Conservation (phyloP, 768 basidiomycete genomes). For the Tulasnella sp. region DNA sequence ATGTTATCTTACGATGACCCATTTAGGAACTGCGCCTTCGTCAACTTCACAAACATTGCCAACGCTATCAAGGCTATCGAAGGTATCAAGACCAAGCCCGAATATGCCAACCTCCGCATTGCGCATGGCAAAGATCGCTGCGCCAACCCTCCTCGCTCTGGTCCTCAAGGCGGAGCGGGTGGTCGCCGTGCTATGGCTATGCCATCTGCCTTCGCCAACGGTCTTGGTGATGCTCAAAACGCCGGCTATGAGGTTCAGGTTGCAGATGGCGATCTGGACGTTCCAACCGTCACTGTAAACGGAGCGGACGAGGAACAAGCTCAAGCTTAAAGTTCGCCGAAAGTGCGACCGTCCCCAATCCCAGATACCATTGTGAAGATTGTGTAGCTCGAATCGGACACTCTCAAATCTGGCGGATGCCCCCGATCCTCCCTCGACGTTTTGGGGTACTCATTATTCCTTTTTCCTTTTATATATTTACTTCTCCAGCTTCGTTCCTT, state of each 20-base stretch:
- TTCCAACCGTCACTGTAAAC: constrained; percentile 7
- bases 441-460: not conserved
- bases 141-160: constrained; percentile 72
- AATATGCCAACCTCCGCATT: constrained; percentile 80
- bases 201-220: not conserved
- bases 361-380: not conserved
- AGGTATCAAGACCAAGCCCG: constrained; percentile 80
- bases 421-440: not conserved
- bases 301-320: not conserved
- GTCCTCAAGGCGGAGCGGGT: constrained; percentile 14
- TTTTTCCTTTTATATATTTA: not conserved
- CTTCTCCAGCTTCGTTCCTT: not conserved
- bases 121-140: constrained; percentile 95
- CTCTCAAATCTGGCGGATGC: not conserved
- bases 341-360: not conserved
- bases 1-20: constrained; percentile 13
- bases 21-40: constrained; percentile 82
- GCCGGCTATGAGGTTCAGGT: constrained; percentile 9
- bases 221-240: constrained; percentile 4
- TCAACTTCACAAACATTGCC: constrained; percentile 90
- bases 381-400: not conserved
- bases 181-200: constrained; percentile 3
- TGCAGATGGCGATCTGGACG: not conserved
- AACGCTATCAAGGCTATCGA: constrained; percentile 99
- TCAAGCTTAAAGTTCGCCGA: not conserved